Evolutionary conservation across 2,329 filamentous ascomycete genomes (phyloP), one percentile per base, ranked within the genome.

Genomic region (Sporothrix sp.): DNA sequence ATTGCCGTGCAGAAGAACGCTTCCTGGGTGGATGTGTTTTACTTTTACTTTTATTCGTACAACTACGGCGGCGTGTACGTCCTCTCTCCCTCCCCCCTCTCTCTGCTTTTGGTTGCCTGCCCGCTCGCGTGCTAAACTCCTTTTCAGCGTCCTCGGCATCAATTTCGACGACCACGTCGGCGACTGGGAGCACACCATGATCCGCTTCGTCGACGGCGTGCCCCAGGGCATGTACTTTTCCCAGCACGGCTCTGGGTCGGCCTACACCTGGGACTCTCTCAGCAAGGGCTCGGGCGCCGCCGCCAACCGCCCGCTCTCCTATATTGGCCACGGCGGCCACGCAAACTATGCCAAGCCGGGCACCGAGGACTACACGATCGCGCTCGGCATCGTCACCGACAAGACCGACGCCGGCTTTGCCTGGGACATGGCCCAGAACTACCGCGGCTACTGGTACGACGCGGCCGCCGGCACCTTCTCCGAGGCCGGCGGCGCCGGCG

Each of bases 101-200:
- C 3, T 42, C 33, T 28, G 4, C 3, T 33, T 23, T 16, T 2
- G n/a, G 9, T 13, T n/a, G n/a, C 16, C 13, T 18, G 13, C 13
- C 2, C 10, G 1, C 20, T 18, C 36, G 9, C 16, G 21, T 8
- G 18, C 30, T 42, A 7, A 36, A 11, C 10, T 3, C 9, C 28
- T n/a, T 3, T 0, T 5, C n/a, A 60, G 55, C 7, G 52, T 61
- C 20, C 27, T 60, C 9, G 56, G 42, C 9, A 53, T 58, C 38
- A 40, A 54, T 20, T 61, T 61, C 39, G 57, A 56, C 39, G 52
- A 60, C 37, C 58, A 60, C 37, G 57, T 60, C 7, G 59, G 59
- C 11, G 59, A 61, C 47, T 61, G 58, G 59, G 59, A 61, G 37
- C 59, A 61, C 37, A 52, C 47, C 10, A 58, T 61, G 56, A 57